A percentile compares a stretch with the other conserved stretches of the same genome.
These are phyloP conservation scores for Tetragonia tetragonoides DNA, from an alignment of 148 eudicot genomes.

Conservation along the genomic window DNA sequence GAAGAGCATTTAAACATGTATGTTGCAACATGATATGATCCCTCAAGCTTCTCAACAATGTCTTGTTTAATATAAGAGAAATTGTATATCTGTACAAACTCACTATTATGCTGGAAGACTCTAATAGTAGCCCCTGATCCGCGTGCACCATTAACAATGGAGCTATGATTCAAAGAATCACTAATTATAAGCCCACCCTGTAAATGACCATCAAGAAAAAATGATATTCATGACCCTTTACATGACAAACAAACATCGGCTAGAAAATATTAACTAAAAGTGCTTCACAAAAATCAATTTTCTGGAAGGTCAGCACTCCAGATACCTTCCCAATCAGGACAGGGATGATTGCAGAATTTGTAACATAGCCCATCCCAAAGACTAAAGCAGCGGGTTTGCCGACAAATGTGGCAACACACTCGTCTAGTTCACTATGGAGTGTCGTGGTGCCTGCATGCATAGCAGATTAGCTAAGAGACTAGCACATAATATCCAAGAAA, in stretches of 20 bases:
- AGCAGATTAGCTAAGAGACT: background rate
- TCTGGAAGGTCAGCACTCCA: background rate
- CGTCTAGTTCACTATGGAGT: slow-evolving; percentile 76
- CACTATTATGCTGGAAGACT: slow-evolving; percentile 95
- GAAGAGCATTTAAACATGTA: background rate
- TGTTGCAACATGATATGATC: background rate
- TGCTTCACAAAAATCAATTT: background rate
- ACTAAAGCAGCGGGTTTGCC: slow-evolving; percentile 90
- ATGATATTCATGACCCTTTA: background rate
- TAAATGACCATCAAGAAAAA: slow-evolving; percentile 20
- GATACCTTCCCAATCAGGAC: slow-evolving; percentile 82
- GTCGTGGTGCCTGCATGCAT: slow-evolving; percentile 62
- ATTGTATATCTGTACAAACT: slow-evolving; percentile 27
- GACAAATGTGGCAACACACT: slow-evolving; percentile 80
- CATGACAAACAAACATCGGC: background rate
- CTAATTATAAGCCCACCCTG: slow-evolving; percentile 96
- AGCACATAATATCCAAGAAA: background rate
- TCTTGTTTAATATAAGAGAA: background rate
- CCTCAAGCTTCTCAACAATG: background rate
- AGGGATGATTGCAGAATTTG: slow-evolving; percentile 94
- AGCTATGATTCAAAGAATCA: slow-evolving; percentile 96
- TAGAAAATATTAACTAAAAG: background rate
- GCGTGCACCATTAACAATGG: slow-evolving; percentile 94
- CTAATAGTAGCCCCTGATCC: slow-evolving; percentile 90
- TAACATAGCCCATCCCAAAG: slow-evolving; percentile 93